phyloP scores from a whole-genome alignment of 768 basidiomycete species.

The Tulasnella sp. region DNA sequence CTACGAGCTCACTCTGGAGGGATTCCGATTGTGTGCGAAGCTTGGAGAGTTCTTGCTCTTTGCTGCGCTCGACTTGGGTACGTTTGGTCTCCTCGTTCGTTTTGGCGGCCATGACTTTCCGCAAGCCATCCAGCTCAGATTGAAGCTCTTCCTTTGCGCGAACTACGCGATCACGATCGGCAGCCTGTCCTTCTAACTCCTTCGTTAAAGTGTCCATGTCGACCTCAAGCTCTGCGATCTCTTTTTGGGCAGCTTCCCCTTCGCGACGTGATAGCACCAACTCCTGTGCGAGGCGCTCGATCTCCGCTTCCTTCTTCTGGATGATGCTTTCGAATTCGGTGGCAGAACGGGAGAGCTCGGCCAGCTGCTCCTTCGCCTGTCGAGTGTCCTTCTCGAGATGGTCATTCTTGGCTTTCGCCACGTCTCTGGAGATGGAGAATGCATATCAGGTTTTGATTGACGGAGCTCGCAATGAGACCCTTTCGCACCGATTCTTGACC shows the following conservation, averaged over 20 bases:
- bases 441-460: no score
- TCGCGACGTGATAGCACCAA: conserved; percentile 45
- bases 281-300: conserved; percentile 43
- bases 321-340: conserved; percentile 66
- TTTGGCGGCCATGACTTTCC: conserved; percentile 73
- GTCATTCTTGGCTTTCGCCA: conserved; percentile 47
- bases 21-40: conserved; percentile 52
- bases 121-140: conserved; percentile 75
- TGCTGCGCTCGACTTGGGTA: conserved; percentile 74
- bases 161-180: conserved; percentile 39
- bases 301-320: conserved; percentile 64
- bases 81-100: conserved; percentile 75
- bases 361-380: conserved; percentile 61
- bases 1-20: conserved; percentile 56
- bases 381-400: conserved; percentile 56
- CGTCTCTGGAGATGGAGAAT: conserved; percentile 38
- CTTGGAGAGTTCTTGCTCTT: conserved; percentile 68
- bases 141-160: conserved; percentile 50
- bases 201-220: conserved; percentile 53
- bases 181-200: conserved; percentile 49
- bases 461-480: background rate
- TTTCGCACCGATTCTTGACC: conserved; percentile 46
- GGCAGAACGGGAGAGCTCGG: conserved; percentile 64
- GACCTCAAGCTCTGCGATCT: conserved; percentile 56
- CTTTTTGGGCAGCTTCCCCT: conserved; percentile 41